Base-by-base conservation (phyloP, 2,329 filamentous ascomycete species). In the Mycosphaerella sp. region DNA sequence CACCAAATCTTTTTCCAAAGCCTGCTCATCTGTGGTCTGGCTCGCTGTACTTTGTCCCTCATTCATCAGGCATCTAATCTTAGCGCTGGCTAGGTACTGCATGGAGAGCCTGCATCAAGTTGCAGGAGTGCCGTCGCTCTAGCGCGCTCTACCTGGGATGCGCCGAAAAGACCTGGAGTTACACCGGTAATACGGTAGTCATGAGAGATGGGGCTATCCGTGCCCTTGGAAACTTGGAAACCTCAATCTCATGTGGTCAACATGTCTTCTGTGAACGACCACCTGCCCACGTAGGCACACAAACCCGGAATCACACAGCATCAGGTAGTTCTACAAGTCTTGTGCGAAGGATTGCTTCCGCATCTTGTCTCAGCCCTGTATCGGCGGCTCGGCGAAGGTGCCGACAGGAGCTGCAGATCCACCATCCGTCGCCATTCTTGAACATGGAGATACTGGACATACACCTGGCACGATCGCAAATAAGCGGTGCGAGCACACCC, bases 151-250 rank as follows among this genome's bases (percentile, higher is more conserved):
- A 49, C 54, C 49, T 56, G 54, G 54, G 51, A 46, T 38, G 34
- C 6, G 34, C 10, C 12, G 34, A 38, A 1, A 38, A n/a, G 34
- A 11, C 34, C 12, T 38, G 54, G 54, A 41, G 41, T 45, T 45
- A 53, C 42, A 46, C 50, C 49, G 54, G 54, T 32, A 47, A 47
- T 45, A 29, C 31, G 59, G 45, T 31, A 26, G 14, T 12, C 45
- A 56, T 53, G 52, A 48, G 48, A 29, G 52, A 51, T 45, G 52
- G 57, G 10, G 44, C 58, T 36, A 53, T 61, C 46, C 63, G 58
- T 53, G 59, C 58, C 48, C 56, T 56, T 42, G 59, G 62, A 50
- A 48, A 36, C 48, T 53, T 56, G 42, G 59, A 62, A 50, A 48
- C 40, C 49, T 53, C 61, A n/a, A 51, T 51, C n/a, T 61, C 63